phyloP scores from a whole-genome alignment of 805 yeast species.

The Kodamaea restingae region DNA sequence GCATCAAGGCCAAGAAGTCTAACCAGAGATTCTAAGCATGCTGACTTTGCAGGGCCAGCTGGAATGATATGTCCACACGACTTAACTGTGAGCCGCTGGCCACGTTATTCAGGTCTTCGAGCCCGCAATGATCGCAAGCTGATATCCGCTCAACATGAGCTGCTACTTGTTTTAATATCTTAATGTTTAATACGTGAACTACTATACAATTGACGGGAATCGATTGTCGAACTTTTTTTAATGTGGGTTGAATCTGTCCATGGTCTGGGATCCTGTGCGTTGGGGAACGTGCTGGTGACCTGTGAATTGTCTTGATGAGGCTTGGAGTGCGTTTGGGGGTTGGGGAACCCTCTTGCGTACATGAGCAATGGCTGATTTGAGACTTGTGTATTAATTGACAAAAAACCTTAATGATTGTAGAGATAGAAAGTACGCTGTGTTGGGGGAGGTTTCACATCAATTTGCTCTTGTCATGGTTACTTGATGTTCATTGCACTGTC shows the following conservation, averaged over 20 bases:
- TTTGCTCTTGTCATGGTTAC: too few species aligned
- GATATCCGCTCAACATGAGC: neutral
- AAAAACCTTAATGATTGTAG: conserved; percentile 5
- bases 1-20: conserved; percentile 40
- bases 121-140: conserved; percentile 1
- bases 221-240: conserved; percentile 7
- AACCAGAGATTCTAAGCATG: conserved; percentile 35
- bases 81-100: conserved; percentile 5
- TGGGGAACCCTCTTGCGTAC: conserved; percentile 8
- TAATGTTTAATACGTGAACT: conserved; percentile 5
- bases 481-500: too few species aligned
- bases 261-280: conserved; percentile 4
- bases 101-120: conserved; percentile 2
- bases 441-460: too few species aligned
- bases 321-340: conserved; percentile 3
- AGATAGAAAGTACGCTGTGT: too few species aligned
- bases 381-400: conserved; percentile 8
- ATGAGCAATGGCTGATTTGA: conserved; percentile 1
- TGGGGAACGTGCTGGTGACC: conserved; percentile 8
- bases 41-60: conserved; percentile 3
- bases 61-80: conserved; percentile 2
- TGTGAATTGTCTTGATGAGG: neutral
- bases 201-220: conserved; percentile 9
- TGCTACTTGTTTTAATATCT: conserved; percentile 4
- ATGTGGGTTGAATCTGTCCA: conserved; percentile 9